Evolutionary conservation across 352 stramenopile species (phyloP).

Genomic region (Phytophthora nicotianae): DNA sequence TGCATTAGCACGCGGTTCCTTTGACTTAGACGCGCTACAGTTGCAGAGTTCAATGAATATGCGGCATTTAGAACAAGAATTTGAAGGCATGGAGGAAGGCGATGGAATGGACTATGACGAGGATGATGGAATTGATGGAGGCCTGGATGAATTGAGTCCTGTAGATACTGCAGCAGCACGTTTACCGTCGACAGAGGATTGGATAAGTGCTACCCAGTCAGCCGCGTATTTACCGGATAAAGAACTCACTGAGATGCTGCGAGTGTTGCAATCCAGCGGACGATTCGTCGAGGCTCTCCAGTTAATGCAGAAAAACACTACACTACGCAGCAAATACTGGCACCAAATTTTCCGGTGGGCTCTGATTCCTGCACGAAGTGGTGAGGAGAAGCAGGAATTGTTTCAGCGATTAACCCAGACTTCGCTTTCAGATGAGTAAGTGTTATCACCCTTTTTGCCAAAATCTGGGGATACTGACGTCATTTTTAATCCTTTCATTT

Average conservation of each 20-base stretch:
- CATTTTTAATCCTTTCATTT: constrained; percentile 5
- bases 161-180: constrained; percentile 1
- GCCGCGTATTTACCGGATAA: constrained; percentile 45
- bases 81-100: constrained; percentile 40
- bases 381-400: constrained; percentile 9
- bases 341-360: constrained; percentile 71
- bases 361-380: constrained; percentile 25
- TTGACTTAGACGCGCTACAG: constrained; percentile 61
- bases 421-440: constrained; percentile 61
- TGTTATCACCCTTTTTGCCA: constrained; percentile 2
- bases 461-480: constrained; percentile 1
- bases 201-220: constrained; percentile 28
- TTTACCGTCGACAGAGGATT: constrained; percentile 20
- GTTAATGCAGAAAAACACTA: constrained; percentile 64
- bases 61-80: constrained; percentile 38
- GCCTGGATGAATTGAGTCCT: constrained; percentile 23
- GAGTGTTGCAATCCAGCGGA: constrained; percentile 62
- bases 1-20: constrained; percentile 34
- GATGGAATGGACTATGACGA: constrained; percentile 16
- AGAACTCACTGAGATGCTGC: constrained; percentile 61
- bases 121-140: constrained; percentile 14
- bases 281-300: constrained; percentile 81
- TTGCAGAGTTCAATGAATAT: constrained; percentile 62
- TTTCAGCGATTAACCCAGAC: constrained; percentile 27
- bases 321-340: constrained; percentile 62